A percentile compares a stretch with the other conserved stretches of the same genome.
Evolutionary conservation across 2,329 filamentous ascomycete species (phyloP).

Genomic region (Exophiala phaeomuriformis): DNA sequence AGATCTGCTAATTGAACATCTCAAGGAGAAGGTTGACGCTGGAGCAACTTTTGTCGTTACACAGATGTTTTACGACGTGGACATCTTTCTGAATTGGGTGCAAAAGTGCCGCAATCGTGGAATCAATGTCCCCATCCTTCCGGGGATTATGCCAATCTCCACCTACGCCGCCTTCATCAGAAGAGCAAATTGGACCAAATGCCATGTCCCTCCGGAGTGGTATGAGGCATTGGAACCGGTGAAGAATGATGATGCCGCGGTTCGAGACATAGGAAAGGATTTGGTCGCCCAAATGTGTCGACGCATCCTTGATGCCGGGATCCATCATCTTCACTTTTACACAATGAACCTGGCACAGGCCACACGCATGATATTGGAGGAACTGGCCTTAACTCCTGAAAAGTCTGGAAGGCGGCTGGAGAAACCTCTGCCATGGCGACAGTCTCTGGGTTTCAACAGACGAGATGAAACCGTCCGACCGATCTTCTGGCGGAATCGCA

Average conservation of each 20-base stretch:
- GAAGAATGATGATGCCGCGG: constrained; percentile 92
- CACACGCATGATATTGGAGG: constrained; percentile 87
- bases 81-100: constrained; percentile 91
- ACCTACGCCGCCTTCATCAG: constrained; percentile 90
- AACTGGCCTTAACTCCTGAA: constrained; percentile 73
- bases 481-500: constrained; percentile 97
- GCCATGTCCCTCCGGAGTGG: constrained; percentile 74
- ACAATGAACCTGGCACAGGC: constrained; percentile 98
- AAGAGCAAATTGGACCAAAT: constrained; percentile 84
- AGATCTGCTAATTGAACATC: constrained; percentile 75
- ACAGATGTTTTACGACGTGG: constrained; percentile 98
- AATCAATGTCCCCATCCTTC: constrained; percentile 74
- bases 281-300: constrained; percentile 86
- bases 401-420: constrained; percentile 64
- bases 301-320: constrained; percentile 72
- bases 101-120: constrained; percentile 76
- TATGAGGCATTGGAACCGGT: constrained; percentile 75
- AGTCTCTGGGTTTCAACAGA: constrained; percentile 81
- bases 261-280: constrained; percentile 79
- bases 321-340: constrained; percentile 92
- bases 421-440: constrained; percentile 91
- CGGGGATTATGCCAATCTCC: constrained; percentile 87
- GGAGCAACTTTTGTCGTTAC: constrained; percentile 92
- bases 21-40: constrained; percentile 95
- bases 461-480: constrained; percentile 92